Conservation (phyloP, 2,329 filamentous ascomycete species). For the Cercospora canescens region DNA sequence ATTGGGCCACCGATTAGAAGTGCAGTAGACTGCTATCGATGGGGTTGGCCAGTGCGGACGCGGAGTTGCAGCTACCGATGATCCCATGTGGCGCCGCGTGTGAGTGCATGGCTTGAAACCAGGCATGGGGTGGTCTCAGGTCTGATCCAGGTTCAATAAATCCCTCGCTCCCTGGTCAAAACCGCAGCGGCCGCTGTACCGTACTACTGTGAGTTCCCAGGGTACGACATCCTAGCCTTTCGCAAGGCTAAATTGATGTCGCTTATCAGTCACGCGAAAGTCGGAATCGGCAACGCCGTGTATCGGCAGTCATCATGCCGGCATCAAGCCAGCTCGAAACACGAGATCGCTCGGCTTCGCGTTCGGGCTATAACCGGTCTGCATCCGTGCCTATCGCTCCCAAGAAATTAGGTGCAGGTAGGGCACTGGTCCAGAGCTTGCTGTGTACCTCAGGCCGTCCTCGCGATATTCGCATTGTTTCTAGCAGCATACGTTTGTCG, state of each 20-base stretch:
- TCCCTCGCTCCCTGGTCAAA: neutral
- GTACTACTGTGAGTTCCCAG: neutral
- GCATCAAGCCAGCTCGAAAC: neutral
- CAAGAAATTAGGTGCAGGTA: neutral
- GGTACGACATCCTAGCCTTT: neutral
- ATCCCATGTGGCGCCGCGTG: neutral
- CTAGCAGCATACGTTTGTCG: neutral
- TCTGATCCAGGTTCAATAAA: neutral
- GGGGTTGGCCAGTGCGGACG: neutral
- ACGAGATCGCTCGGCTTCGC: neutral
- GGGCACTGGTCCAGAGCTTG: slow-evolving; percentile 1
- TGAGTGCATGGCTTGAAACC: neutral
- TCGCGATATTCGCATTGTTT: neutral
- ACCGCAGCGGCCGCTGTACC: neutral
- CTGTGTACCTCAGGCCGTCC: neutral
- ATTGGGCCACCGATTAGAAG: neutral
- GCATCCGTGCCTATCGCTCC: neutral
- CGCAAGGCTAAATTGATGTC: neutral
- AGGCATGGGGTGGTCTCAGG: neutral
- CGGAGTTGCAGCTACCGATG: neutral
- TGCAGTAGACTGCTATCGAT: neutral
- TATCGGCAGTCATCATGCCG: neutral
- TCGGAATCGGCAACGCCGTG: neutral
- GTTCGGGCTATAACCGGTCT: neutral
- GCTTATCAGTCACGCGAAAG: neutral